A percentile compares a stretch with the other conserved stretches of the same genome.
Conservation (phyloP, 2,329 filamentous ascomycete species). For the Penicillium sp. region DNA sequence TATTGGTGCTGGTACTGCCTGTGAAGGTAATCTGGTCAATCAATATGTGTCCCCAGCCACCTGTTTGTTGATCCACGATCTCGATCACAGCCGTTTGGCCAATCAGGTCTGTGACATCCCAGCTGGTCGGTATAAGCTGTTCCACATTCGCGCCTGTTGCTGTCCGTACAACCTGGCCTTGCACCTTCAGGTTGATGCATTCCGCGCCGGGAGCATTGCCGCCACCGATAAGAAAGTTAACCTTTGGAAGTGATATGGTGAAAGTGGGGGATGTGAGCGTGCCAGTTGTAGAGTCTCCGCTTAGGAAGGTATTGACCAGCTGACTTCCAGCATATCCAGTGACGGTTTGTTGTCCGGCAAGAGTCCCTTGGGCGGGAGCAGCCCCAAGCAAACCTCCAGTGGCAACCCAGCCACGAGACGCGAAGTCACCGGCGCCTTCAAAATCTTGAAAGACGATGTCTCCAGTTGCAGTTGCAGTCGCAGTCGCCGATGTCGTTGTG, state of each 20-base stretch:
- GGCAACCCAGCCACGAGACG: background rate
- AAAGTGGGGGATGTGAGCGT: background rate
- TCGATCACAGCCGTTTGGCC: slow-evolving; percentile 8
- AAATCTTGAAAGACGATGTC: background rate
- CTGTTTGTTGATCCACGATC: background rate
- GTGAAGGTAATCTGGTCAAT: background rate
- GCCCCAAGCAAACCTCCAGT: background rate
- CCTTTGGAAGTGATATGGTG: background rate
- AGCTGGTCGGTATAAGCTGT: background rate
- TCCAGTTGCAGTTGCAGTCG: background rate
- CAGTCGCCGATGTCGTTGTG: background rate
- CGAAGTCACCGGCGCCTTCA: background rate
- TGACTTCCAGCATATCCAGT: background rate
- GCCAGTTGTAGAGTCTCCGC: background rate
- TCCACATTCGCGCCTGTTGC: background rate
- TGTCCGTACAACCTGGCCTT: background rate
- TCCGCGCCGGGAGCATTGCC: background rate
- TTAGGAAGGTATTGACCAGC: background rate
- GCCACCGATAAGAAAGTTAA: background rate
- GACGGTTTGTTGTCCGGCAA: background rate
- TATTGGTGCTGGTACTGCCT: background rate
- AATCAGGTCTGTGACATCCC: background rate
- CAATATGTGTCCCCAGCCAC: background rate
- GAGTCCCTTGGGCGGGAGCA: background rate
- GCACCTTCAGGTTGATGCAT: background rate